Evolutionary conservation across 192 early-diverging fungal species (phyloP).

Genomic region (Funneliformis mosseae): DNA sequence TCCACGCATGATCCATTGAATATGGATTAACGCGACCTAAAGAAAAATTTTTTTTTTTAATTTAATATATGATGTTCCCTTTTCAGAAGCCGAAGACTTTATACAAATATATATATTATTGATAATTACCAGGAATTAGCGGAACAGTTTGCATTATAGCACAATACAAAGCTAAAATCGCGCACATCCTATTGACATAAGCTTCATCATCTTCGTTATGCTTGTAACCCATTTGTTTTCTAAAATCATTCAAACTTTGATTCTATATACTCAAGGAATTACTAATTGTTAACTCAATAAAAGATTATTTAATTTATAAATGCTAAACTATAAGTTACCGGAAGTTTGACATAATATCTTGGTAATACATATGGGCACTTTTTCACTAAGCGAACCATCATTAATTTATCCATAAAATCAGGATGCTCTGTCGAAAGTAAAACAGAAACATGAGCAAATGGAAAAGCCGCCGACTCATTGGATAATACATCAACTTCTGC

Average conservation of each 20-base stretch:
- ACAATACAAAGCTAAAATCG: slow-evolving; percentile 68
- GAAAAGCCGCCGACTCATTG: slow-evolving; percentile 51
- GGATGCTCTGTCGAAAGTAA: slow-evolving; percentile 59
- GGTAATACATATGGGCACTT: slow-evolving; percentile 74
- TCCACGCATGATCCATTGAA: slow-evolving; percentile 66
- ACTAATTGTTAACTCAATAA: background rate
- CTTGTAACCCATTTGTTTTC: slow-evolving; percentile 45
- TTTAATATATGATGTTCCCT: background rate
- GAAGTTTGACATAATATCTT: slow-evolving; percentile 50
- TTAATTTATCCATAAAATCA: slow-evolving; percentile 56
- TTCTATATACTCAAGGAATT: slow-evolving; percentile 15
- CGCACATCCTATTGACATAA: slow-evolving; percentile 66
- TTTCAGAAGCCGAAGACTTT: no score
- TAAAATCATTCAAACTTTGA: slow-evolving; percentile 41
- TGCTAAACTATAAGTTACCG: slow-evolving; percentile 43
- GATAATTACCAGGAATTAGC: slow-evolving; percentile 32
- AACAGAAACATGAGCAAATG: slow-evolving; percentile 64
- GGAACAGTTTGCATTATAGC: slow-evolving; percentile 65
- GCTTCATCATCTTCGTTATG: slow-evolving; percentile 55
- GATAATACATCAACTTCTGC: slow-evolving; percentile 67
- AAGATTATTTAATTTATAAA: background rate
- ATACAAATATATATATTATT: background rate
- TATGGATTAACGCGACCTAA: slow-evolving; percentile 40
- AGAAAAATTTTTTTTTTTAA: background rate
- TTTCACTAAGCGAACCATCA: slow-evolving; percentile 68